Evolutionary conservation across 2,329 filamentous ascomycete species (phyloP).

Genomic region (Fusarium brevicatenulatum): DNA sequence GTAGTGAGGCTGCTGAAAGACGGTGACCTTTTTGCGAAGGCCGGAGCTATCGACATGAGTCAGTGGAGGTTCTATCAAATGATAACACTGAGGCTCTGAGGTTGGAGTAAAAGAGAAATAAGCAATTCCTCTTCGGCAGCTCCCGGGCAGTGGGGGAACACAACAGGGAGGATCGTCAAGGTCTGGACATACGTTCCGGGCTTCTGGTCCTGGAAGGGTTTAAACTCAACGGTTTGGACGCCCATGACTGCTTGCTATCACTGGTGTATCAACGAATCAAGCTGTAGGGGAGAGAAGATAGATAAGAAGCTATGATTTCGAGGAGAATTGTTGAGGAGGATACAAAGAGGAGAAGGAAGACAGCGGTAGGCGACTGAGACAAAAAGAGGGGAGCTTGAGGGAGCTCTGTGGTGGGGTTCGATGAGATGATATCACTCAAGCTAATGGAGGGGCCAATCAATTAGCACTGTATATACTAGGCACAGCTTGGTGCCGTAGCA

Average conservation of each 20-base stretch:
- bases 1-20: constrained; percentile 96
- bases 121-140: neutral
- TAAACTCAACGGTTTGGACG: constrained; percentile 80
- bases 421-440: constrained; percentile 44
- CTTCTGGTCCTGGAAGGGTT: constrained; percentile 95
- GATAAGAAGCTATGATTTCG: neutral
- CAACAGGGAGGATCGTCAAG: constrained; percentile 12
- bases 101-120: neutral
- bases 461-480: constrained; percentile 34
- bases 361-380: constrained; percentile 24
- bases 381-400: constrained; percentile 45
- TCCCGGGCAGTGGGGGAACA: constrained; percentile 17
- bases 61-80: constrained; percentile 8
- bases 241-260: constrained; percentile 64
- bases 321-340: constrained; percentile 33
- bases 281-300: neutral
- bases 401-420: constrained; percentile 43
- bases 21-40: constrained; percentile 98
- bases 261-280: constrained; percentile 3
- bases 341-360: constrained; percentile 19
- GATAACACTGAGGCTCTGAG: neutral
- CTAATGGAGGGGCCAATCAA: constrained; percentile 42
- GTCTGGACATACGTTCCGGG: constrained; percentile 87
- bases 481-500: neutral
- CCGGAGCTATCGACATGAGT: constrained; percentile 74